A percentile compares a stretch with the other conserved stretches of the same genome.
phyloP scores from a whole-genome alignment of 1,284 basidiomycete species.

The Fistulinella cinereoalba region DNA sequence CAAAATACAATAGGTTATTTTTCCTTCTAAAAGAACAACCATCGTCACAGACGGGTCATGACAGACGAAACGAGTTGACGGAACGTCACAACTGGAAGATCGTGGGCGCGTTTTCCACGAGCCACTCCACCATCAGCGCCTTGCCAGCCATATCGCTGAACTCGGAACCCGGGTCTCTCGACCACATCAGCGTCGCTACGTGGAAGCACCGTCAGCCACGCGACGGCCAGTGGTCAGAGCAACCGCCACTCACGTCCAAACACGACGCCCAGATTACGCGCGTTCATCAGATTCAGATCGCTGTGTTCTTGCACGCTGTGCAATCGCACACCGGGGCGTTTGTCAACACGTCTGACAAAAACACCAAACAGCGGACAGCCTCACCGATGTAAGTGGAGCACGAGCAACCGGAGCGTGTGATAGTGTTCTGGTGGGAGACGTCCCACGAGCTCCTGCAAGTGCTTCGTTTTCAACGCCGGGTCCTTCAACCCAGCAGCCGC shows the following conservation, averaged over 20 bases:
- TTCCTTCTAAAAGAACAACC: not conserved
- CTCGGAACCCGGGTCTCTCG: conserved; percentile 81
- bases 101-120: conserved; percentile 82
- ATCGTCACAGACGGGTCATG: conserved; percentile 11
- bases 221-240: not conserved
- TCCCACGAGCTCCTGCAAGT: conserved; percentile 69
- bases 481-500: conserved; percentile 72
- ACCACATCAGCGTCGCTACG: conserved; percentile 90
- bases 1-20: not conserved
- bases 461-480: conserved; percentile 53
- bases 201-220: conserved; percentile 8
- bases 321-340: too few relatives aligned
- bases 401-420: conserved; percentile 77
- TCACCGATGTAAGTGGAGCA: conserved; percentile 85
- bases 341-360: too few relatives aligned
- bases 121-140: conserved; percentile 87
- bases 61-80: conserved; percentile 20
- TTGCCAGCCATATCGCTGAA: conserved; percentile 98
- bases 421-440: conserved; percentile 87
- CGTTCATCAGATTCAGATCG: conserved; percentile 89
- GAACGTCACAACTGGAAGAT: conserved; percentile 42
- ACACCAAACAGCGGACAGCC: too few relatives aligned
- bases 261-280: conserved; percentile 97
- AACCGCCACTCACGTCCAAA: conserved; percentile 83
- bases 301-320: conserved; percentile 66